phyloP scores from a whole-genome alignment of 2,329 filamentous ascomycete species.

The Calycina herbarum region DNA sequence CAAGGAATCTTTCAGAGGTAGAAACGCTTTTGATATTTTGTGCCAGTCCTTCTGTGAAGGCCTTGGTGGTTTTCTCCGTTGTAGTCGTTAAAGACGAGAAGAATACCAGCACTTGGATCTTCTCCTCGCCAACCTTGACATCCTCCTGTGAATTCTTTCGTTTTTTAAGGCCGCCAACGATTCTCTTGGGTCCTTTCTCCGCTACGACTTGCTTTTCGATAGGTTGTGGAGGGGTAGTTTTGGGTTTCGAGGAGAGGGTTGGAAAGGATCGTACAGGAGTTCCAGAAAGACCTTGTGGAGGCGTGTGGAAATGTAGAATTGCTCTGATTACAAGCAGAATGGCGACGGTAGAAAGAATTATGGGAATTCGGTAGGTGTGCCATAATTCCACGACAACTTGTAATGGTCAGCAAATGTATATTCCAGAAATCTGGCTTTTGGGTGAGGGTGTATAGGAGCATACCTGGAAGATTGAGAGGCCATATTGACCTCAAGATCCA shows the following conservation, averaged over 20 bases:
- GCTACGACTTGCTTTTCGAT: constrained; percentile 26
- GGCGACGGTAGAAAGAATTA: constrained; percentile 43
- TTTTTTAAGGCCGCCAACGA: constrained; percentile 38
- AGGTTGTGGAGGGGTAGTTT: constrained; percentile 21
- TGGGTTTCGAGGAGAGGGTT: constrained; percentile 24
- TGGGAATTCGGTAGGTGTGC: constrained; percentile 48
- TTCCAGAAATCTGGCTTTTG: neutral
- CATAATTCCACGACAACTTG: constrained; percentile 40
- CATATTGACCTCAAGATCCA: constrained; percentile 1
- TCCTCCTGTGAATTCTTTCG: constrained; percentile 33
- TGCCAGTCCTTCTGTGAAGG: constrained; percentile 59
- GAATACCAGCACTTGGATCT: constrained; percentile 76
- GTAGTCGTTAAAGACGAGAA: constrained; percentile 86
- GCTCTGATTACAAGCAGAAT: constrained; percentile 40
- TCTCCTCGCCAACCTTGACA: constrained; percentile 38
- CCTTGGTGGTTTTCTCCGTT: constrained; percentile 71
- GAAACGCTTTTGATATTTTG: constrained; percentile 39
- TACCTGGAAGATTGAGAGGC: constrained; percentile 3
- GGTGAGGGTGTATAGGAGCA: neutral
- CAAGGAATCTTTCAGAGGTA: constrained; percentile 43
- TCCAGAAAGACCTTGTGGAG: constrained; percentile 35
- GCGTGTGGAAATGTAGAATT: constrained; percentile 36
- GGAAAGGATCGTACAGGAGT: constrained; percentile 33
- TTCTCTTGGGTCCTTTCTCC: constrained; percentile 41
- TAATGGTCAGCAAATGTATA: constrained; percentile 10